Base-by-base conservation (phyloP, 345 rosid genomes). In the Clarkia xantiana region DNA sequence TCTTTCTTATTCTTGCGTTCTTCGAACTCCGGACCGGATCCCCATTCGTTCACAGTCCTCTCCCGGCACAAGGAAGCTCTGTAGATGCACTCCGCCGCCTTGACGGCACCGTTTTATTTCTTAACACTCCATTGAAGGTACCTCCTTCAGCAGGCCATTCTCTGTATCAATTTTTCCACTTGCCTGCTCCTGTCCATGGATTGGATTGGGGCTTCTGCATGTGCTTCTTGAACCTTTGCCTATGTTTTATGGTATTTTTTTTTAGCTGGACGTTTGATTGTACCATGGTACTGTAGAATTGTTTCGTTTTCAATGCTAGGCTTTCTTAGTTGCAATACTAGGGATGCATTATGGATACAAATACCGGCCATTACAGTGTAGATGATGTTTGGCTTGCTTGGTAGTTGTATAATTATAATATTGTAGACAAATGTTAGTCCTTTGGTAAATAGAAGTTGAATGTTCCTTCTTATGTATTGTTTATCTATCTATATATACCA, bases 301-400 rank as follows among this genome's bases (percentile, higher is more conserved):
- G 36, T 63, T 23, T 52, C 4, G 29, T 20, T 46, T 44, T 45
- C 22, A 40, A 18, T 51, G 59, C 40, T 46, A 45, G 10, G 25
- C 2, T 29, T 68, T 64, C 52, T 45, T 18, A 54, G 49, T 52
- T 60, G 72, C 49, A 63, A 53, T 72, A 70, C 36, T 65, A 62
- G 61, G 61, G 23, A 52, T 71, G 77, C 73, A 64, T 66, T 62
- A 40, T 55, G 67, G 68, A 58, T 51, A 46, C 52, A 25, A 73
- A 55, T 59, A 36, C 3, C 53, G 49, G 61, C 53, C 61, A 43
- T 47, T 40, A 48, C 65, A 44, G 52, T 44, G 51, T 65, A 45
- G 68, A 15, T 42, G 71, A 50, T 42, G 41, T 45, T 63, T 25
- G 41, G 18, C 41, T 54, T 41, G 58, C 64, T 53, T 66, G 67